phyloP scores from a whole-genome alignment of 75 land plant genomes.

The Azolla pinnata region DNA sequence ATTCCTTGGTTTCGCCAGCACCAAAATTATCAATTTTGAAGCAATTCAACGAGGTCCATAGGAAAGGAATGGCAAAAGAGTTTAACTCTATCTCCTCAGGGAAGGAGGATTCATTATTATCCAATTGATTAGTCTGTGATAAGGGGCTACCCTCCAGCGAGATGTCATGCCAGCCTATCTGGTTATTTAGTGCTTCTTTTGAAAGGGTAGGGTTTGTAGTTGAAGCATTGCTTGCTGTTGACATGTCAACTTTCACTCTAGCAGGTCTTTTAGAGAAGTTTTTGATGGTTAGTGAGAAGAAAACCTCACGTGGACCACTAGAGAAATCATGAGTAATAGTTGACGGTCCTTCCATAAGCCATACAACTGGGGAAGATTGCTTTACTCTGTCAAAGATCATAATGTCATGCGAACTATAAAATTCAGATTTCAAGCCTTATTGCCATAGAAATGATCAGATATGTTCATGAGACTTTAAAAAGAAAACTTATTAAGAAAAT shows the following conservation, averaged over 20 bases:
- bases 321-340: constrained; percentile 55
- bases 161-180: constrained; percentile 53
- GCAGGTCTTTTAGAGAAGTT: constrained; percentile 42
- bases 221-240: constrained; percentile 11
- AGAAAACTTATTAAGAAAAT: constrained; percentile 9
- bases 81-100: neutral
- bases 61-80: constrained; percentile 32
- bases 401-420: no score
- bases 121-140: neutral
- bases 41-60: constrained; percentile 71
- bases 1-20: constrained; percentile 31
- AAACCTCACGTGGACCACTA: constrained; percentile 44
- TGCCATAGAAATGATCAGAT: no score
- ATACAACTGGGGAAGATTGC: constrained; percentile 53
- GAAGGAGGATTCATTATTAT: neutral
- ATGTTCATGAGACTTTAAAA: neutral
- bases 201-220: constrained; percentile 9
- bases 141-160: constrained; percentile 27
- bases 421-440: no score
- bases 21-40: constrained; percentile 31
- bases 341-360: constrained; percentile 77
- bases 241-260: constrained; percentile 41
- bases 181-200: constrained; percentile 13
- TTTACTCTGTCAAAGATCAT: constrained; percentile 43
- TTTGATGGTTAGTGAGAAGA: constrained; percentile 38